phyloP scores from a whole-genome alignment of 345 rosid species.

The Salix caprea region DNA sequence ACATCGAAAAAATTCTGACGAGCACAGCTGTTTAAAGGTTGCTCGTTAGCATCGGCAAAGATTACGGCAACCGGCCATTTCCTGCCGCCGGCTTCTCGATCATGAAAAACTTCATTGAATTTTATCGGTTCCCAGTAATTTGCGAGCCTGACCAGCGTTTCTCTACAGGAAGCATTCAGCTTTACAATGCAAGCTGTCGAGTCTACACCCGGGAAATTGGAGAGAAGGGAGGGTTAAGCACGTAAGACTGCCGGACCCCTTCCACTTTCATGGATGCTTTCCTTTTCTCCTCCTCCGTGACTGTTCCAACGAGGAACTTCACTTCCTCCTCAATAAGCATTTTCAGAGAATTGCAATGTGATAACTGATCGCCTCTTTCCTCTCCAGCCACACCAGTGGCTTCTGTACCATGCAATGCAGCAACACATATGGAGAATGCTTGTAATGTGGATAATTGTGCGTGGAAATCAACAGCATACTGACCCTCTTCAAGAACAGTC shows the following conservation, averaged over 20 bases:
- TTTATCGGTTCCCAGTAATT: not conserved
- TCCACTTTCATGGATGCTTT: constrained; percentile 36
- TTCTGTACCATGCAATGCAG: constrained; percentile 55
- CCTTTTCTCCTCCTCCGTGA: constrained; percentile 52
- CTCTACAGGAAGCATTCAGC: not conserved
- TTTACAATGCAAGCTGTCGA: not conserved
- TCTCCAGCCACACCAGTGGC: constrained; percentile 27
- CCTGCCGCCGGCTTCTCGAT: not conserved
- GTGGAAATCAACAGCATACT: constrained; percentile 79
- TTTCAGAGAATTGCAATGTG: constrained; percentile 53
- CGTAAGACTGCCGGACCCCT: constrained; percentile 51
- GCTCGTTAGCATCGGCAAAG: not conserved
- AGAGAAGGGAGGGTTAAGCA: constrained; percentile 79
- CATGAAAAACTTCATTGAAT: not conserved
- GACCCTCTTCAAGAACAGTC: constrained; percentile 52
- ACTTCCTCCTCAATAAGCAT: constrained; percentile 66
- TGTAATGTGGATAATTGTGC: constrained; percentile 80
- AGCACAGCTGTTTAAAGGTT: not conserved
- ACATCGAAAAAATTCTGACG: constrained; percentile 17
- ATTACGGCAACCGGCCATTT: not conserved
- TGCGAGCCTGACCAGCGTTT: not conserved
- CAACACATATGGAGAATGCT: constrained; percentile 85
- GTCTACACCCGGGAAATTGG: constrained; percentile 77
- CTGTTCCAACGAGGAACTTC: constrained; percentile 55
- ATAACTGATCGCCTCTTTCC: constrained; percentile 30